phyloP scores from a whole-genome alignment of 768 basidiomycete genomes.

The Termitomyces sp. region DNA sequence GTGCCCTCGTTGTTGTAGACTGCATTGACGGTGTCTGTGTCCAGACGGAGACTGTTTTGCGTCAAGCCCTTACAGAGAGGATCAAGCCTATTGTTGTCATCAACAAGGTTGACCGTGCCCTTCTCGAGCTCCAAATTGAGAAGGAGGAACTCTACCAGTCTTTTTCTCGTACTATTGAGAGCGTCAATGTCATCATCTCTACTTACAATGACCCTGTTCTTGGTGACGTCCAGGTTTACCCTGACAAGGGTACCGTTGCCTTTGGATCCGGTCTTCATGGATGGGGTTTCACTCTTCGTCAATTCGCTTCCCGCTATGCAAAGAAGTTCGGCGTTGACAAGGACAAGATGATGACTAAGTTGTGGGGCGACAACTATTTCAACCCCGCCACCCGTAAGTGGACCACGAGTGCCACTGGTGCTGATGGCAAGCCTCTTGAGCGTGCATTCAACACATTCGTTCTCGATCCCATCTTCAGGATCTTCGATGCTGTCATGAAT shows the following conservation, averaged over 20 bases:
- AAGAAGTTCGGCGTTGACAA: conserved; percentile 99
- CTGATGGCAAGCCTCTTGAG: conserved; percentile 85
- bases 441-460: conserved; percentile 98
- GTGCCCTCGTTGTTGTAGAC: conserved; percentile 98
- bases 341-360: conserved; percentile 94
- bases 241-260: conserved; percentile 95
- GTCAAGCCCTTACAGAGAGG: conserved; percentile 94
- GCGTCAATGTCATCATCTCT: conserved; percentile 96
- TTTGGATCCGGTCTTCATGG: conserved; percentile 99
- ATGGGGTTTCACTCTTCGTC: conserved; percentile 98
- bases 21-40: conserved; percentile 99
- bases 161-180: conserved; percentile 95
- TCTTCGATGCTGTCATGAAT: conserved; percentile 98
- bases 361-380: conserved; percentile 99
- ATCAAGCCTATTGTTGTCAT: conserved; percentile 99
- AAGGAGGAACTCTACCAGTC: conserved; percentile 97
- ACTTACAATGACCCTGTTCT: conserved; percentile 91
- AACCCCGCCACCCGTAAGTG: conserved; percentile 96
- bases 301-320: conserved; percentile 89
- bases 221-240: conserved; percentile 98
- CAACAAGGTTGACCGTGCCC: conserved; percentile 99
- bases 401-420: conserved; percentile 69
- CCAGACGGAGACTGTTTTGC: conserved; percentile 97
- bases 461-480: conserved; percentile 97
- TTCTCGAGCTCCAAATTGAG: conserved; percentile 93